Percentiles rank a stretch among this genome's conserved stretches.
phyloP scores from a whole-genome alignment of 2,329 filamentous ascomycete species.

The Onygenales sp. region DNA sequence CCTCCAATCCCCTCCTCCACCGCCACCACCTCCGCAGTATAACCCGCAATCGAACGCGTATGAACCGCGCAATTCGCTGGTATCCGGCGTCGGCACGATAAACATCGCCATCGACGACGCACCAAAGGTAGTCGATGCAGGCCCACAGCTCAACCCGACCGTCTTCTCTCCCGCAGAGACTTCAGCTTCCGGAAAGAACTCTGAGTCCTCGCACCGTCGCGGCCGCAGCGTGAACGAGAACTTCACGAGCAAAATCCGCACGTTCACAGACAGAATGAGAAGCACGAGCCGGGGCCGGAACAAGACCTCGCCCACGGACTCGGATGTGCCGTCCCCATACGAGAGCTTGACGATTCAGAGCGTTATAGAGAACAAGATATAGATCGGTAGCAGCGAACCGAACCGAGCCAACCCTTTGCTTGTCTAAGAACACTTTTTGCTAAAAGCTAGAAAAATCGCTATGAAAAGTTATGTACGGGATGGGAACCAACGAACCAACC shows the following conservation, averaged over 20 bases:
- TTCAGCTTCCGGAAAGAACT: constrained; percentile 28
- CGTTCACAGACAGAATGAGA: constrained; percentile 50
- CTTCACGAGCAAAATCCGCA: constrained; percentile 44
- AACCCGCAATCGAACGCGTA: constrained; percentile 3
- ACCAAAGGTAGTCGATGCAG: constrained; percentile 12
- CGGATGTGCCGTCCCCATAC: constrained; percentile 19
- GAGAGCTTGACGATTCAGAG: constrained; percentile 19
- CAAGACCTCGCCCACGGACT: constrained; percentile 29
- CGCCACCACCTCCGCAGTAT: constrained; percentile 29
- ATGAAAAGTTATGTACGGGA: no score
- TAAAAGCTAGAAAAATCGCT: no score
- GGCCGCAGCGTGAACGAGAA: constrained; percentile 49
- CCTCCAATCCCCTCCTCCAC: constrained; percentile 45
- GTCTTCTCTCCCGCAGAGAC: constrained; percentile 23
- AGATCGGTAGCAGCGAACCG: neutral
- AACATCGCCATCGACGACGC: constrained; percentile 32
- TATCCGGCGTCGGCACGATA: constrained; percentile 30
- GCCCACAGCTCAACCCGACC: constrained; percentile 25
- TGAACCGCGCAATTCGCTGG: constrained; percentile 19
- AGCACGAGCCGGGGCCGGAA: constrained; percentile 45
- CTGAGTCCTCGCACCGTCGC: constrained; percentile 32
- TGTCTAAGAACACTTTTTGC: no score
- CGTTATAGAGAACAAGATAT: constrained; percentile 8
- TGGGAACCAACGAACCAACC: no score
- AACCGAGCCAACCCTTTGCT: no score